Evolutionary conservation across 1,284 basidiomycete species (phyloP), one percentile per base, ranked within the genome.

Genomic region (Hypsizygus ulmarius): DNA sequence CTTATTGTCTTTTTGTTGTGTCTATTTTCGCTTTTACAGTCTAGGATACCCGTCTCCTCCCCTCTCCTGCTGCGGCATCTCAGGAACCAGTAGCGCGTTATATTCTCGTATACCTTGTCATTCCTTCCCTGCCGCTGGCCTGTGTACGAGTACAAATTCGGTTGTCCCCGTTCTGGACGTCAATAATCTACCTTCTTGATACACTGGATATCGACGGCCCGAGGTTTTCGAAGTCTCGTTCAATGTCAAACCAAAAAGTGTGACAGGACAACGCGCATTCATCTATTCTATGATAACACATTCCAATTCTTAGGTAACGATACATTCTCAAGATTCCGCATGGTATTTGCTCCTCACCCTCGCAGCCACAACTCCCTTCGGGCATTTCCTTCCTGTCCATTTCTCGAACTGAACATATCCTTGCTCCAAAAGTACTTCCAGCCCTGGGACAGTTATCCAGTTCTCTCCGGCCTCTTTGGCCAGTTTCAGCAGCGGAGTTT

Each of bases 381-480:
- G 85, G 52, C 79, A 82, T 42, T 58, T 62, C 38, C 82, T 70
- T 9, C 78, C 80, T 52, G 89, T 96, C 93, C 91, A 97, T 43
- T 81, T 62, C 66, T 82, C 78, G 64, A 92, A 93, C 68, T 95
- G 93, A 47, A 77, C 78, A 65, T 84, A 93, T 1, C 89, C 93
- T 63, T 96, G 93, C 70, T 93, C 86, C 39, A 93, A 73, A 39
- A 96, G 69, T 38, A 94, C 86, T 62, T 94, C 89, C 5, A 96
- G 72, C 0, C 94, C 93, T 36, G 77, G 77, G 8, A 94, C 86
- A 0, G 72, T 68, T 16, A 69, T 74, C 93, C 94, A 97, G n/a
- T 78, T 69, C n/a, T 59, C 69, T 3, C 62, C 65, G 27, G 66
- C 67, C 15, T 59, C 60, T 54, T 72, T 70, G 3, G 84, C 87